Conservation (phyloP, 2,329 filamentous ascomycete genomes). For the Nectriaceae sp. region DNA sequence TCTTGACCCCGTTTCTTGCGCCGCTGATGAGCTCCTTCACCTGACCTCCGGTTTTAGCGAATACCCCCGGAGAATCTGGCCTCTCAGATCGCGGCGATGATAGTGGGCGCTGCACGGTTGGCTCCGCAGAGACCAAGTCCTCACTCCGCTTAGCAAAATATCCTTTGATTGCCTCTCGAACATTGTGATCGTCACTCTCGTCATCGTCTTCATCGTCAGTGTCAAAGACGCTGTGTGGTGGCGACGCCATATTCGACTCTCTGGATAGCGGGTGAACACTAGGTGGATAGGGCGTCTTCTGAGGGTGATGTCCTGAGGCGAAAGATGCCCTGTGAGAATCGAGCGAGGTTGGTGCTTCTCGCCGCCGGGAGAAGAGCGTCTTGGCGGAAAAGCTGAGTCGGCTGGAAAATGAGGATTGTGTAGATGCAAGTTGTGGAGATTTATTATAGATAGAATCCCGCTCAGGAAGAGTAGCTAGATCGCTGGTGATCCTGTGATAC, state of each 20-base stretch:
- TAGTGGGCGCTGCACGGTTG: constrained; percentile 5
- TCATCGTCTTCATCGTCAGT: constrained; percentile 31
- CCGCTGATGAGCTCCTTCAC: constrained; percentile 27
- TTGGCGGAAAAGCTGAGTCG: constrained; percentile 30
- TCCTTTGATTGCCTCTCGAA: constrained; percentile 22
- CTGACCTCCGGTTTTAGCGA: constrained; percentile 24
- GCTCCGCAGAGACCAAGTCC: constrained; percentile 20
- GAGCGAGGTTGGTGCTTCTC: constrained; percentile 18
- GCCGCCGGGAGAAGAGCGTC: constrained; percentile 30
- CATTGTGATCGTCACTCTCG: constrained; percentile 18
- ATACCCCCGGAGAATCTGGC: constrained; percentile 11
- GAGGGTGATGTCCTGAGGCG: constrained; percentile 8
- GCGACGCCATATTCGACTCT: constrained; percentile 13
- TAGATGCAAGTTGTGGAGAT: constrained; percentile 10
- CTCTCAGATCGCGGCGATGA: constrained; percentile 6
- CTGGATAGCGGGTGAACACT: constrained; percentile 9
- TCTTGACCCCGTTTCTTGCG: constrained; percentile 23
- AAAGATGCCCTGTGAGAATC: constrained; percentile 15
- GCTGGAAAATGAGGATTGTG: constrained; percentile 20
- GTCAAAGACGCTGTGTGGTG: constrained; percentile 35
- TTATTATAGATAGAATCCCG: constrained; percentile 18
- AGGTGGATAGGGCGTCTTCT: constrained; percentile 15
- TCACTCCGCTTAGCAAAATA: constrained; percentile 25
- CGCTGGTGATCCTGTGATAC: constrained; percentile 37
- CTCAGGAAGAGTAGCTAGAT: constrained; percentile 31